These are phyloP conservation scores for Ustilago vetiveriae DNA, from an alignment of 1,284 basidiomycete genomes.

Conservation along the genomic window DNA sequence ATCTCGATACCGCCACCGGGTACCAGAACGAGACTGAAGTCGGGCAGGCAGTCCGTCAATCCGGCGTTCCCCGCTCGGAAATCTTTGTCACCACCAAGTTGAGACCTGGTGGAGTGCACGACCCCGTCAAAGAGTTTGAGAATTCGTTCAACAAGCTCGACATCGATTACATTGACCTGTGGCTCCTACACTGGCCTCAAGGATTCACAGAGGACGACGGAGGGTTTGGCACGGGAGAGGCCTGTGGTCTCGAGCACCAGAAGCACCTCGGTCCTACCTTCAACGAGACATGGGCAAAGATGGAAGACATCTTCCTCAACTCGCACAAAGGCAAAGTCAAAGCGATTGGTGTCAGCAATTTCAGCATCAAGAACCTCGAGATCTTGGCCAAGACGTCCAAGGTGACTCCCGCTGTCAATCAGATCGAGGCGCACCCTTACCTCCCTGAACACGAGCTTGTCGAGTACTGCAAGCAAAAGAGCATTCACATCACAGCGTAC, in stretches of 20 bases:
- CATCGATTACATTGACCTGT: slow-evolving; percentile 74
- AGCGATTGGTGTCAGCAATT: slow-evolving; percentile 73
- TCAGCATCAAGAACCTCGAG: slow-evolving; percentile 43
- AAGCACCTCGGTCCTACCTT: slow-evolving; percentile 44
- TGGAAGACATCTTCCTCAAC: slow-evolving; percentile 60
- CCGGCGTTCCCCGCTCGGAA: slow-evolving; percentile 78
- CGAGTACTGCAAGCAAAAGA: slow-evolving; percentile 75
- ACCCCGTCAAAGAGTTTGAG: slow-evolving; percentile 71
- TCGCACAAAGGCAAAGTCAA: slow-evolving; percentile 55
- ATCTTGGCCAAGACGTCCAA: slow-evolving; percentile 51
- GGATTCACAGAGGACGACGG: slow-evolving; percentile 14
- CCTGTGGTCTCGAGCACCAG: slow-evolving; percentile 26
- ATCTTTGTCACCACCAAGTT: slow-evolving; percentile 87
- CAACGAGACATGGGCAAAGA: slow-evolving; percentile 56
- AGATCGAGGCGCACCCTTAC: slow-evolving; percentile 57
- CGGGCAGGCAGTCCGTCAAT: slow-evolving; percentile 78
- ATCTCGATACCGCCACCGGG: slow-evolving; percentile 50
- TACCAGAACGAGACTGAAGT: slow-evolving; percentile 82
- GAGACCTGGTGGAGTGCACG: slow-evolving; percentile 70
- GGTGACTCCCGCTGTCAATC: slow-evolving; percentile 57
- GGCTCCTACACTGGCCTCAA: slow-evolving; percentile 59
- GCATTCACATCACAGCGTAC: slow-evolving; percentile 81
- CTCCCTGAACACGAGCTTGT: slow-evolving; percentile 74
- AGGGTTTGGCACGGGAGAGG: slow-evolving; percentile 3
- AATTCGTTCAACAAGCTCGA: slow-evolving; percentile 77